Evolutionary conservation across 139 green algal genomes (phyloP).

Genomic region (Closterium sp.): DNA sequence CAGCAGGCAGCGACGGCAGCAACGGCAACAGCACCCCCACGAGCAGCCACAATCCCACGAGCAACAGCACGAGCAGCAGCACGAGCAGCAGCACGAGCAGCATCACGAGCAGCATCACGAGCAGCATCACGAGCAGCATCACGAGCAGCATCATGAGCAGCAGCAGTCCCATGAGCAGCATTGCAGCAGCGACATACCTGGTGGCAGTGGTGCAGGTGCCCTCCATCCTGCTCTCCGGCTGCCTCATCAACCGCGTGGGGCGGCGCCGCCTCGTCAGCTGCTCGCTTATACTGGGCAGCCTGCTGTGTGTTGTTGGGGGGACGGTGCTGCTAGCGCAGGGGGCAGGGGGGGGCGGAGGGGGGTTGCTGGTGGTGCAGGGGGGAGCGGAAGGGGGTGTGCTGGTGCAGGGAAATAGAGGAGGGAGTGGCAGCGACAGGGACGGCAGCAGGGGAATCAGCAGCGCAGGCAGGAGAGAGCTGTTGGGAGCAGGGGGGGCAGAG

Average conservation of each 20-base stretch:
- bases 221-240: not conserved
- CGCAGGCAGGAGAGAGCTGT: not conserved
- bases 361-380: not conserved
- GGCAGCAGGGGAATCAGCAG: not conserved
- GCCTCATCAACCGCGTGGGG: not conserved
- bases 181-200: not conserved
- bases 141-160: not conserved
- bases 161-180: not conserved
- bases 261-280: not conserved
- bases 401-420: not conserved
- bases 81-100: not conserved
- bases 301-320: not conserved
- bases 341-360: not conserved
- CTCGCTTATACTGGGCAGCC: not conserved
- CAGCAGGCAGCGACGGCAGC: not conserved
- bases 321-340: not conserved
- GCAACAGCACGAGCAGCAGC: not conserved
- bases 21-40: not conserved
- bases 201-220: not conserved
- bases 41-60: too few species aligned
- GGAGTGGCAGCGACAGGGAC: not conserved
- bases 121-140: not conserved
- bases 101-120: not conserved
- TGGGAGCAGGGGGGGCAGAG: not conserved
- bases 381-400: not conserved